Evolutionary conservation across 2,329 filamentous ascomycete species (phyloP).

Genomic region (Dothistroma septosporum): DNA sequence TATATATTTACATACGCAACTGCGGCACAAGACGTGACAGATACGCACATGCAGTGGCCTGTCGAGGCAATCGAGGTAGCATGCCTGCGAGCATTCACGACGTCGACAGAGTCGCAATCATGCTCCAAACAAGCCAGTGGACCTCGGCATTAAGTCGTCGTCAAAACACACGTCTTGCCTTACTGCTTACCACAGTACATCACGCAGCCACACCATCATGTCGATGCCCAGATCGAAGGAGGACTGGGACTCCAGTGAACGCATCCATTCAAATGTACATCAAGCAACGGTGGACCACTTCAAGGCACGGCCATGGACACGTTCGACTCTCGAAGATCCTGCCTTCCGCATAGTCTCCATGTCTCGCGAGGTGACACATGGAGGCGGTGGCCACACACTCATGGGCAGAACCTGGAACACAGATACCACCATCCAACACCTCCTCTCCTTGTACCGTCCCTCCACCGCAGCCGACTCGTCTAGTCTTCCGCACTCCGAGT

Average conservation of each 20-base stretch:
- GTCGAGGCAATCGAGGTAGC: too few relatives aligned
- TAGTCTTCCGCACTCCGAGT: constrained; percentile 9
- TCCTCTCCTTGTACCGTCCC: constrained; percentile 17
- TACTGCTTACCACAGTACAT: background rate
- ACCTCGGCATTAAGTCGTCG: background rate
- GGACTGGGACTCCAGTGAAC: background rate
- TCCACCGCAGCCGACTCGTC: constrained; percentile 1
- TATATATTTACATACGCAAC: too few relatives aligned
- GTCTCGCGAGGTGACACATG: constrained; percentile 18
- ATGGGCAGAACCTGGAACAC: constrained; percentile 26
- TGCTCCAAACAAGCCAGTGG: background rate
- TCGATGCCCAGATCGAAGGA: background rate
- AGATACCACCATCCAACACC: constrained; percentile 13
- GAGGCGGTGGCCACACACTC: constrained; percentile 20
- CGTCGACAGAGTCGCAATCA: too few relatives aligned
- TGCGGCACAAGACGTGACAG: too few relatives aligned
- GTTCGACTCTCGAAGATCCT: constrained; percentile 13
- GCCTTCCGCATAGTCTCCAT: constrained; percentile 15
- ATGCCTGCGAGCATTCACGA: too few relatives aligned
- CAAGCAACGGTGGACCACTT: constrained; percentile 22
- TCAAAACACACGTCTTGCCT: background rate
- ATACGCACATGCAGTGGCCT: too few relatives aligned
- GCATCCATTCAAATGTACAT: constrained; percentile 1
- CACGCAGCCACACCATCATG: background rate
- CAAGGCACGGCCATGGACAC: constrained; percentile 13